Conservation (phyloP, 2,329 filamentous ascomycete species). For the Hirsutella thompsonii region DNA sequence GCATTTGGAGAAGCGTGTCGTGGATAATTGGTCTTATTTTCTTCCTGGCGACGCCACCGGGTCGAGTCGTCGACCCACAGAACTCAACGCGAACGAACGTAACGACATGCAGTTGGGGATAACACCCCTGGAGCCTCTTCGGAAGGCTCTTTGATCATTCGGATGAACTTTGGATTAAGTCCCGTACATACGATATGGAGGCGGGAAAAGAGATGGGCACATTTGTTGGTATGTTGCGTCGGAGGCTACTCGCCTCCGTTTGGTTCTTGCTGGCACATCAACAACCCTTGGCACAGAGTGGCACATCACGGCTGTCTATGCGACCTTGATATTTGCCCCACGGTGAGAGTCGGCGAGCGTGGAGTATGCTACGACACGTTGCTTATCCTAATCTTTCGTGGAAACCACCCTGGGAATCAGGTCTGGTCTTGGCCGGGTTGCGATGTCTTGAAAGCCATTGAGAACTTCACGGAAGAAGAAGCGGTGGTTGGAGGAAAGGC, state of each 20-base stretch:
- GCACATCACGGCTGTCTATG: too few species aligned
- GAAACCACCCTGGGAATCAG: too few species aligned
- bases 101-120: slow-evolving; percentile 14
- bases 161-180: slow-evolving; percentile 13
- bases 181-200: slow-evolving; percentile 22
- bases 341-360: too few species aligned
- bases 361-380: too few species aligned
- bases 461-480: too few species aligned
- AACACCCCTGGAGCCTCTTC: slow-evolving; percentile 19
- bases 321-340: too few species aligned
- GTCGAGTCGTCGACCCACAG: slow-evolving; percentile 4
- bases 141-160: slow-evolving; percentile 16
- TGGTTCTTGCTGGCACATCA: slow-evolving; percentile 18
- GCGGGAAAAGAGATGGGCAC: slow-evolving; percentile 15
- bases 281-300: slow-evolving; percentile 8
- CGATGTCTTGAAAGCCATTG: too few species aligned
- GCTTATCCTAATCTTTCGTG: too few species aligned
- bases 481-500: not conserved
- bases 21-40: not conserved
- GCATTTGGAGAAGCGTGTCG: too few species aligned
- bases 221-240: slow-evolving; percentile 36
- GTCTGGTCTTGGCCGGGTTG: too few species aligned
- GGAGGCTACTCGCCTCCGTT: slow-evolving; percentile 18
- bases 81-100: slow-evolving; percentile 12
- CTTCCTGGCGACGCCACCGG: not conserved